Evolutionary conservation across 2,329 filamentous ascomycete genomes (phyloP).

Genomic region (Colletotrichum lindemuthianum): DNA sequence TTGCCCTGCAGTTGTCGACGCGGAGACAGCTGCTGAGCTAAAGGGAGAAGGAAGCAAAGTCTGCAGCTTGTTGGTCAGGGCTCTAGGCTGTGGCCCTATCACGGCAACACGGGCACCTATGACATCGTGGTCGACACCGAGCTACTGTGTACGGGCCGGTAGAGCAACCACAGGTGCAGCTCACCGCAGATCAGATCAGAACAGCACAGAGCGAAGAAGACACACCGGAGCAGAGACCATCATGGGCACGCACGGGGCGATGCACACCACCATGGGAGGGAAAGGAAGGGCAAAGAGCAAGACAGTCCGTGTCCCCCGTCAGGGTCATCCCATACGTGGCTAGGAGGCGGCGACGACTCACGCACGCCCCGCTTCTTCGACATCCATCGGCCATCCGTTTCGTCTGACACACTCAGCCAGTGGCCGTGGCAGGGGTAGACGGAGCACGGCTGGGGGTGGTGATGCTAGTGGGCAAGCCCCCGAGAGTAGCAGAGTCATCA

Average conservation of each 20-base stretch:
- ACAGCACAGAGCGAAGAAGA: no score
- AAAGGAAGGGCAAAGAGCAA: slow-evolving; percentile 26
- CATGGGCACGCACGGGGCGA: slow-evolving; percentile 17
- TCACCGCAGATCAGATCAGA: not conserved
- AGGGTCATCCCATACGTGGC: slow-evolving; percentile 35
- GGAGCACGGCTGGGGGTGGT: slow-evolving; percentile 32
- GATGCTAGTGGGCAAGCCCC: slow-evolving; percentile 1
- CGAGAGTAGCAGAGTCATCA: slow-evolving; percentile 24
- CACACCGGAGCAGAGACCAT: slow-evolving; percentile 16
- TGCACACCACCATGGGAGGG: slow-evolving; percentile 3
- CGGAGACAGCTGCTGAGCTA: not conserved
- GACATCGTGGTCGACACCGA: slow-evolving; percentile 9
- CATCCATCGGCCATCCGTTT: slow-evolving; percentile 34
- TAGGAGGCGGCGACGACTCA: slow-evolving; percentile 29
- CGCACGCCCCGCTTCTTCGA: slow-evolving; percentile 36
- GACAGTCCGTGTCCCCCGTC: slow-evolving; percentile 30
- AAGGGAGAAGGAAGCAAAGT: slow-evolving; percentile 13
- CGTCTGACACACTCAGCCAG: slow-evolving; percentile 33
- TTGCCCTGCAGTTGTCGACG: slow-evolving; percentile 12
- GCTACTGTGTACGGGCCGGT: no score
- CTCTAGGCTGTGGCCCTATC: slow-evolving; percentile 6
- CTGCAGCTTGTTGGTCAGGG: slow-evolving; percentile 19
- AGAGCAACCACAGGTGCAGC: not conserved
- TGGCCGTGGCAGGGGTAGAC: slow-evolving; percentile 33
- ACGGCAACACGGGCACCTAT: slow-evolving; percentile 11